These are phyloP conservation scores for Syzygium jambos DNA, from an alignment of 345 rosid species.

Conservation along the genomic window DNA sequence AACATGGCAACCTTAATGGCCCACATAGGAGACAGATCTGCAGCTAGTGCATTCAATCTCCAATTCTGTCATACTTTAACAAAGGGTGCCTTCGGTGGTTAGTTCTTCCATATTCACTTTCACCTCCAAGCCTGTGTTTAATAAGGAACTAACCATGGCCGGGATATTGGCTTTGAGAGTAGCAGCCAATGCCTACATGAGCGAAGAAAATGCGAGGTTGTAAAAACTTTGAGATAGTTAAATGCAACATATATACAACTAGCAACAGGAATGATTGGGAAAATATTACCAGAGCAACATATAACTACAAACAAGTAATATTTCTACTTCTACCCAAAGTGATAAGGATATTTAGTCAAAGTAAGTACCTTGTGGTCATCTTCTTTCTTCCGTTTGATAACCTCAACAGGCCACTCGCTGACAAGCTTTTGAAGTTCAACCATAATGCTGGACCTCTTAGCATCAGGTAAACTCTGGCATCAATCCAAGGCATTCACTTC, in stretches of 20 bases:
- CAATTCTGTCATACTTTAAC: not conserved
- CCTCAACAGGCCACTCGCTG: conserved; percentile 62
- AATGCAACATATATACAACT: not conserved
- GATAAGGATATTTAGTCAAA: not conserved
- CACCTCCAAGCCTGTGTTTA: conserved; percentile 33
- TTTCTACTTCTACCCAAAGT: not conserved
- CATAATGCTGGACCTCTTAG: conserved; percentile 23
- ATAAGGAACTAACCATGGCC: conserved; percentile 36
- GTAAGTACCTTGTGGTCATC: conserved; percentile 51
- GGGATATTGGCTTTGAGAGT: conserved; percentile 40
- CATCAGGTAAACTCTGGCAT: conserved; percentile 46
- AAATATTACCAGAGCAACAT: not conserved
- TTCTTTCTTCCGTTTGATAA: conserved; percentile 36
- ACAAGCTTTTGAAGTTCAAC: conserved; percentile 64
- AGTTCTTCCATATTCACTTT: conserved; percentile 39
- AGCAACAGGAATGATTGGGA: not conserved
- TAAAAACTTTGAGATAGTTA: not conserved
- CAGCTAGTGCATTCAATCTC: not conserved
- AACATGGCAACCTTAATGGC: not conserved
- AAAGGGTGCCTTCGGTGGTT: not conserved
- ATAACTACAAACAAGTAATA: not conserved
- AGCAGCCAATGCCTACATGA: conserved; percentile 40
- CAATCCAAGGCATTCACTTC: not conserved
- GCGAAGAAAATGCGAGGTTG: not conserved
- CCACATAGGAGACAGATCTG: not conserved